Evolutionary conservation across 1,139 yeast species (phyloP), one percentile per base, ranked within the genome.

Genomic region (Pichia sp.): DNA sequence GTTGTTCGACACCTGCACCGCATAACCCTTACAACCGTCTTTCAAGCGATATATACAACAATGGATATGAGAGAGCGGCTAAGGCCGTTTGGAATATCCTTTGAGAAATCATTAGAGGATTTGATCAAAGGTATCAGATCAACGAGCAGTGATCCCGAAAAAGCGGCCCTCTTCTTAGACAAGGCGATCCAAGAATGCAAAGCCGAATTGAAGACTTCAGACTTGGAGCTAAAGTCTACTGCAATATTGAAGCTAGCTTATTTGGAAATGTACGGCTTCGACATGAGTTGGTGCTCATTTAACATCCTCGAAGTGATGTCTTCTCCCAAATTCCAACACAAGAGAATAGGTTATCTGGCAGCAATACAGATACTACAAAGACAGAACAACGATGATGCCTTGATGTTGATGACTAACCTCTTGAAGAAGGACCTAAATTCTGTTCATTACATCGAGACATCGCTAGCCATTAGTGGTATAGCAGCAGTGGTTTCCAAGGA

Each of bases 271-370:
- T 90, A 90, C 63, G 99, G 99, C 1, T 90, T 84, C 67, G 99
- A 95, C 69, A 92, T 95, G 97, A 79, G 95, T 11, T 95, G 98
- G 98, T 90, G 97, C 50, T 88, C 90, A 62, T 95, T 95, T 72
- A 92, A 90, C 67, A 90, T 93, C 32, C 72, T 95, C 60, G 99
- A 95, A 69, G 97, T 93, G 43, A 93, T 95, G 98, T 83, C 97
- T 26, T 85, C 95, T 36, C 74, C 82, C 45, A 88, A 86, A 68
- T 86, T 93, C 68, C 97, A 92, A 67, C 97, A 90, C 67, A 95
- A 95, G 68, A 78, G 99, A 61, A 90, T 93, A n/a, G 99, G 99
- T 0, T 95, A 95, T 70, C 72, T 95, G 61, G 98, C 98, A 0
- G 97, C 98, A 1, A 85, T 88, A 55, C 98, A 95, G 70, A 82